phyloP scores from a whole-genome alignment of 495 filamentous ascomycete species.

The Hypoxylon lienhwacheense region DNA sequence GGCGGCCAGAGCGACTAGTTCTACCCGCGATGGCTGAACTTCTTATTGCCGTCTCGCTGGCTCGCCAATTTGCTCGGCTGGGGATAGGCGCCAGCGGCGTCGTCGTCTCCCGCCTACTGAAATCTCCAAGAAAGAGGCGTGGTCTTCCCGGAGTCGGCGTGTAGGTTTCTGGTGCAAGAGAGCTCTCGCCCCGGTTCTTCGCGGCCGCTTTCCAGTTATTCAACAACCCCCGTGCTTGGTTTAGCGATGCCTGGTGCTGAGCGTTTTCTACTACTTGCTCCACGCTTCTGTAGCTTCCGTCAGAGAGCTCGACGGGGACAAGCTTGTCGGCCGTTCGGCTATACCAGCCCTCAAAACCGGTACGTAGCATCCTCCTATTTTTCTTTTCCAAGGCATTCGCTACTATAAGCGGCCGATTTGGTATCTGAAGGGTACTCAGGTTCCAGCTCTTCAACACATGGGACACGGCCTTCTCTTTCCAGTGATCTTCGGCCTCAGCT shows the following conservation, averaged over 20 bases:
- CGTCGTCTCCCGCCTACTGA: slow-evolving; percentile 31
- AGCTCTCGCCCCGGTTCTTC: slow-evolving; percentile 4
- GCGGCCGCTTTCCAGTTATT: slow-evolving; percentile 27
- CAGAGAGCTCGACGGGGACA: slow-evolving; percentile 34
- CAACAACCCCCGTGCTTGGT: slow-evolving; percentile 28
- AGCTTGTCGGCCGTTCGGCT: slow-evolving; percentile 50
- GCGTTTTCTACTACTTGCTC: slow-evolving; percentile 35
- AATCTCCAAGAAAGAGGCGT: slow-evolving; percentile 30
- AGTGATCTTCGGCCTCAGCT: slow-evolving; percentile 30
- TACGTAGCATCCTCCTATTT: slow-evolving; percentile 56
- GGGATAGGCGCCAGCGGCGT: slow-evolving; percentile 38
- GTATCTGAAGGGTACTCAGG: slow-evolving; percentile 38
- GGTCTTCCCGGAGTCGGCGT: slow-evolving; percentile 37
- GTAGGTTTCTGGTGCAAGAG: slow-evolving; percentile 23
- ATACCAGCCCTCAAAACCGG: slow-evolving; percentile 62
- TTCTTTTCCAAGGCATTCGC: slow-evolving; percentile 45
- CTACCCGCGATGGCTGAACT: slow-evolving; percentile 28
- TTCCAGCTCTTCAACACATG: slow-evolving; percentile 60
- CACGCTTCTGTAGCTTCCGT: slow-evolving; percentile 32
- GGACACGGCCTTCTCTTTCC: slow-evolving; percentile 47
- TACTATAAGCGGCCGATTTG: slow-evolving; percentile 41
- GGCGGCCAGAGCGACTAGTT: slow-evolving; percentile 25
- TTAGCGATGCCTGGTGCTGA: slow-evolving; percentile 27
- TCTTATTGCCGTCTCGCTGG: slow-evolving; percentile 31
- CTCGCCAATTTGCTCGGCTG: slow-evolving; percentile 26